A percentile compares a stretch with the other conserved stretches of the same genome.
phyloP scores from a whole-genome alignment of 108 stramenopile genomes.

The Cyclostephanos tholiformis region DNA sequence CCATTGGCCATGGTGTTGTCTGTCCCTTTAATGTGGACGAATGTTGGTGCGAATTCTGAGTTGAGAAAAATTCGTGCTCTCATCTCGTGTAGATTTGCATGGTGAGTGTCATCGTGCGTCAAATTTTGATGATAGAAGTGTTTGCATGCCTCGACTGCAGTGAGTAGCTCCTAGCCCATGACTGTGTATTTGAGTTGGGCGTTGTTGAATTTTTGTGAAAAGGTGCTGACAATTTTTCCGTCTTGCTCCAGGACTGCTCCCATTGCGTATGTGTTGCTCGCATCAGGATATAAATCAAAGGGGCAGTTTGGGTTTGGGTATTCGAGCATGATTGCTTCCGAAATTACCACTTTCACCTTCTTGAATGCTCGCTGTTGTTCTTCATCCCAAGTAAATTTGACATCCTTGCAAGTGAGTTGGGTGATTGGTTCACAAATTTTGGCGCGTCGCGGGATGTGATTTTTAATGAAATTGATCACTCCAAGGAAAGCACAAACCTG shows the following conservation, averaged over 20 bases:
- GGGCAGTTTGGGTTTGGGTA: constrained; percentile 46
- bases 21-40: too few relatives aligned
- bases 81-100: too few relatives aligned
- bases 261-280: constrained; percentile 35
- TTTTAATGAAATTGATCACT: constrained; percentile 35
- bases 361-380: constrained; percentile 7
- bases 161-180: constrained; percentile 47
- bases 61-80: too few relatives aligned
- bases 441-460: constrained; percentile 30
- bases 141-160: constrained; percentile 28
- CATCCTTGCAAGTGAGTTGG: constrained; percentile 20
- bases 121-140: too few relatives aligned
- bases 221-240: constrained; percentile 27
- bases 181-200: constrained; percentile 51
- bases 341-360: background rate
- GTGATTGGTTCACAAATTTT: constrained; percentile 34
- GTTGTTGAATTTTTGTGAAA: constrained; percentile 29
- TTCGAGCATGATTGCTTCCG: constrained; percentile 7
- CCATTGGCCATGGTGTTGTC: too few relatives aligned
- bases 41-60: too few relatives aligned
- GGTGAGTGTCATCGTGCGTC: too few relatives aligned
- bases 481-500: constrained; percentile 40
- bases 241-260: constrained; percentile 51
- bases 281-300: constrained; percentile 16
- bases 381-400: constrained; percentile 1